phyloP scores from a whole-genome alignment of 805 yeast genomes.

The Barnettozyma pratensis region DNA sequence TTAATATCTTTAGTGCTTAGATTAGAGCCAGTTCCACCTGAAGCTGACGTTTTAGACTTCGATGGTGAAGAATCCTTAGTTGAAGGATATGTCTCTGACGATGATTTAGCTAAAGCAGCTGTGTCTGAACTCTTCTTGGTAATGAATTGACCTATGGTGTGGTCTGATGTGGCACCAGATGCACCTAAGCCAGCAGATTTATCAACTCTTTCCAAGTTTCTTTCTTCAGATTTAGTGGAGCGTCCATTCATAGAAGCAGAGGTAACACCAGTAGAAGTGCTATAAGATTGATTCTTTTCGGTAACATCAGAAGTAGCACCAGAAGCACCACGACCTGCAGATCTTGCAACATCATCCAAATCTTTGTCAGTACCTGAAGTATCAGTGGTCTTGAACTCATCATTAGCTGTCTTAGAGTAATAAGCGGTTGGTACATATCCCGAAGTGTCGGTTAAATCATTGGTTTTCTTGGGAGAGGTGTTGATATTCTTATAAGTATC shows the following conservation, averaged over 20 bases:
- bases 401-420: constrained; percentile 10
- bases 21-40: too few species aligned
- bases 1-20: not conserved
- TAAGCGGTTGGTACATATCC: constrained; percentile 20
- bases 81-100: not conserved
- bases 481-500: constrained; percentile 15
- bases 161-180: constrained; percentile 1
- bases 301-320: constrained; percentile 4
- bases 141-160: not conserved
- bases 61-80: too few species aligned
- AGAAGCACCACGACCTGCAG: constrained; percentile 10
- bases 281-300: not conserved
- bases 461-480: constrained; percentile 1
- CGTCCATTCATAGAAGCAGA: too few species aligned
- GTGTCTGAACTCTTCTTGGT: not conserved
- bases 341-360: constrained; percentile 1
- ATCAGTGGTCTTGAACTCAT: not conserved
- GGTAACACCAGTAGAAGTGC: not conserved
- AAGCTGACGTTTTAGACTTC: too few species aligned
- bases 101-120: not conserved
- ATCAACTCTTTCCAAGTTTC: not conserved
- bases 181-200: constrained; percentile 2
- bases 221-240: not conserved
- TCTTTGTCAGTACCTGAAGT: constrained; percentile 1
- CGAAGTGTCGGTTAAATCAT: constrained; percentile 14